Percentiles rank a stretch among this genome's conserved stretches.
These are phyloP conservation scores for Corymbia calophylla DNA, from an alignment of 441 rosid species.

Conservation along the genomic window DNA sequence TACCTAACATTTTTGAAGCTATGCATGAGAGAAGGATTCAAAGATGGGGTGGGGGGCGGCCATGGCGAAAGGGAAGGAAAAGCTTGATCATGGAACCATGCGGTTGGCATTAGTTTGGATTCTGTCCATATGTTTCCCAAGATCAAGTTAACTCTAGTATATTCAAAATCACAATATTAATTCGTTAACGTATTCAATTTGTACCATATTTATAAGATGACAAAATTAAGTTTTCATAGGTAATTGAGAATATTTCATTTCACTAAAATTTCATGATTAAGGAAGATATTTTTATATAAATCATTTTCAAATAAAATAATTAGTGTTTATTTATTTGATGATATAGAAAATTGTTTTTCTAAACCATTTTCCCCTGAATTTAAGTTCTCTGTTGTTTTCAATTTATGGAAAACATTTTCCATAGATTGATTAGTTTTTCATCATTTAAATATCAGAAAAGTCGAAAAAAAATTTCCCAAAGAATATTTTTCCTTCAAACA, in stretches of 20 bases:
- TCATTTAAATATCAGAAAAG: not conserved
- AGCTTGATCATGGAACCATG: not conserved
- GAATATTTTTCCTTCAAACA: not conserved
- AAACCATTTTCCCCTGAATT: accelerated
- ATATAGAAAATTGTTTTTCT: not conserved
- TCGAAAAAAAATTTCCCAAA: accelerated
- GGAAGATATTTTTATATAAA: not conserved
- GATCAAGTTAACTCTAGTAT: not conserved
- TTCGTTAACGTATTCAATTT: not conserved
- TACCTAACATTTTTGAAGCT: not conserved
- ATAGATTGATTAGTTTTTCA: not conserved
- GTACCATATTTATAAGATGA: not conserved
- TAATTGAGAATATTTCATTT: not conserved
- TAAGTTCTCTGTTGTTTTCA: not conserved
- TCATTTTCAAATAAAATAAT: accelerated
- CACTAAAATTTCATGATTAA: not conserved
- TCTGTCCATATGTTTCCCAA: not conserved
- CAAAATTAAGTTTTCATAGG: not conserved
- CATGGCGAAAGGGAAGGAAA: not conserved
- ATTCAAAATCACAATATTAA: not conserved
- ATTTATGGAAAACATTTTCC: not conserved
- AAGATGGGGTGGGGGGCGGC: not conserved
- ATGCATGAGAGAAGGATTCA: not conserved
- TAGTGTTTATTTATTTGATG: not conserved
- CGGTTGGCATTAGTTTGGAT: not conserved